These are phyloP conservation scores for Xylariaceae sp. DNA, from an alignment of 2,329 filamentous ascomycete genomes.

Conservation along the genomic window DNA sequence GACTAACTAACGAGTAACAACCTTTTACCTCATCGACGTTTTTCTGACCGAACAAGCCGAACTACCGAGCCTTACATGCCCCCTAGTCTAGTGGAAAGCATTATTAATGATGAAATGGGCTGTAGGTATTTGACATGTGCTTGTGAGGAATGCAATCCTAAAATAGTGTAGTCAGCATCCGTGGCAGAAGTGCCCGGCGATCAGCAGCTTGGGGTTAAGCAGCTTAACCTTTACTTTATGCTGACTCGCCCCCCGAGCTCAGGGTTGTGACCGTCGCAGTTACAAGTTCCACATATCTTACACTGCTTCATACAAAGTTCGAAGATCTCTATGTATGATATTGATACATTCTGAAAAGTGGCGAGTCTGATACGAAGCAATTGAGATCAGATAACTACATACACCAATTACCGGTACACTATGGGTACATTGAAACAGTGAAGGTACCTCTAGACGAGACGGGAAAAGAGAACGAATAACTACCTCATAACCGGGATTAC, in stretches of 20 bases:
- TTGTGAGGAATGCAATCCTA: conserved; percentile 4
- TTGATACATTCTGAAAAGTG: no score
- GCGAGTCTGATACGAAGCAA: no score
- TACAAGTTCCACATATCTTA: neutral
- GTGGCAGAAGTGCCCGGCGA: neutral
- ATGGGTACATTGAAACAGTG: no score
- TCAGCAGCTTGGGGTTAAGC: neutral
- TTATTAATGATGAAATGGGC: neutral
- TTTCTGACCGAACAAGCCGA: neutral
- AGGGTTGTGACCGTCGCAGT: neutral
- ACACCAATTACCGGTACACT: no score
- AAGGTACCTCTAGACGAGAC: no score
- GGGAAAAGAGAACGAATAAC: neutral
- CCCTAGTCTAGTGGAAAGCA: no score
- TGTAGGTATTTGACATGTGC: conserved; percentile 13
- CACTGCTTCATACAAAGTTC: no score
- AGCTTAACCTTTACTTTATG: neutral
- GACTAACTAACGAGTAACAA: no score
- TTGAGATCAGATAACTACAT: no score
- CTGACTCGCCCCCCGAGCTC: neutral
- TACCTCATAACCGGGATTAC: neutral
- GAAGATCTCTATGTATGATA: no score
- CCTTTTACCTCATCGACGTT: no score
- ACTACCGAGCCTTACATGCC: neutral
- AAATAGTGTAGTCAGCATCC: neutral